phyloP scores from a whole-genome alignment of 75 land plant genomes.

The Pinus albicaulis region DNA sequence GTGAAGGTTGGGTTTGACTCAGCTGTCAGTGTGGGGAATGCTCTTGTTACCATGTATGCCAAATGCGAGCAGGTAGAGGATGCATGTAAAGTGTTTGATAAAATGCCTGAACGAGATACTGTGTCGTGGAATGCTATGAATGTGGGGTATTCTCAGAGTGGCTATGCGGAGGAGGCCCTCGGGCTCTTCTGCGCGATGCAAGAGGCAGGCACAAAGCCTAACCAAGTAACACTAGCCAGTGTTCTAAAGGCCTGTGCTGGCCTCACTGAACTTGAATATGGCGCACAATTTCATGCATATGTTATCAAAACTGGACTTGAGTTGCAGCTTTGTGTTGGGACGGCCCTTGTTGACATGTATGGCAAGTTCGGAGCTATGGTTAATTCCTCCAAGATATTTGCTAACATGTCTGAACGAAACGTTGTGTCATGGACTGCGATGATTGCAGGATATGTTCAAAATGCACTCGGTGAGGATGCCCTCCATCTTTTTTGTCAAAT shows the following conservation, averaged over 20 bases:
- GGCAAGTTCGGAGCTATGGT: conserved; percentile 1
- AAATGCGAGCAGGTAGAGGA: conserved; percentile 19
- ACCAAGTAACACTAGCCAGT: conserved; percentile 13
- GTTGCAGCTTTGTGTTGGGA: conserved; percentile 9
- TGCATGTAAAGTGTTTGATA: conserved; percentile 13
- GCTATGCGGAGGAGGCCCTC: conserved; percentile 4
- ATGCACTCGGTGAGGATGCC: conserved; percentile 2
- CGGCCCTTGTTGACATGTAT: conserved; percentile 12
- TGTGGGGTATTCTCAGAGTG: conserved; percentile 25
- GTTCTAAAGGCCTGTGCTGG: conserved; percentile 16
- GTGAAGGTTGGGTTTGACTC: conserved; percentile 11
- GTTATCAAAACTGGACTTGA: conserved; percentile 13
- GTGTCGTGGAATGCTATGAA: conserved; percentile 34
- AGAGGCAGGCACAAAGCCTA: conserved; percentile 9
- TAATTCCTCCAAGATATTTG: not conserved
- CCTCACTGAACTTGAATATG: conserved; percentile 17
- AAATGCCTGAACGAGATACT: conserved; percentile 14
- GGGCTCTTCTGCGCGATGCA: conserved; percentile 17
- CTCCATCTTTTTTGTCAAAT: conserved; percentile 7
- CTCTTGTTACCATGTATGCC: conserved; percentile 22
- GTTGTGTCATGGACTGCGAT: conserved; percentile 15
- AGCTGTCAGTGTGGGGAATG: conserved; percentile 11
- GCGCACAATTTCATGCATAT: conserved; percentile 7
- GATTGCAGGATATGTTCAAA: conserved; percentile 9
- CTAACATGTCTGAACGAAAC: conserved; percentile 7